Base-by-base conservation (phyloP, 129 eudicot species). In the Centaurea solstitialis region DNA sequence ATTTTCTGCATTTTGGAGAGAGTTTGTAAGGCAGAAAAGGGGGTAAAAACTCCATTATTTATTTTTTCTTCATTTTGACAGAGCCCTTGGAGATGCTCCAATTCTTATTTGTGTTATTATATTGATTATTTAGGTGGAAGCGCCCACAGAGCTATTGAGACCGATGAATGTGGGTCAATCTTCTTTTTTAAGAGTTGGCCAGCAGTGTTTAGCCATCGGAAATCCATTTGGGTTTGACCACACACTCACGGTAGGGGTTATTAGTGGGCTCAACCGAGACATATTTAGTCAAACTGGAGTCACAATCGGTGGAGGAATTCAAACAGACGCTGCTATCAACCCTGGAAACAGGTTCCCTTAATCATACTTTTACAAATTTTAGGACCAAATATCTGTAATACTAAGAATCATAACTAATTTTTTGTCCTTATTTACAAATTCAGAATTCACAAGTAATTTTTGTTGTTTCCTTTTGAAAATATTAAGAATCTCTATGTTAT, bases 211-310 rank as follows among this genome's bases (percentile, higher is more conserved):
- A 68, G 99, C 99, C 41, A 96, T 96, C n/a, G 99, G 99, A 68
- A 96, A 96, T 73, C 99, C 99, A 20, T 96, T 96, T 87, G 99
- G 99, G 26, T 96, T 96, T 84, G 99, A 96, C 81, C 99, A 96
- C 87, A 96, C 99, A 18, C 99, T 96, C 72, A 96, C 99, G 0
- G 98, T 88, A 26, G 99, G 99, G 65, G 99, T 96, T 70, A 85
- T 96, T 30, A 96, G 99, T 84, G 99, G 99, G 22, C 86, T 96
- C 35, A 91, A 96, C 64, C 91, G 99, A 76, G 99, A 96, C 86
- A 96, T 96, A 77, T 88, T 89, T 78, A 96, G 99, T 86, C 98
- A 93, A 90, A 85, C 99, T 13, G 99, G 99, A 66, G 98, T 96
- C 79, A 96, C 99, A 13, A 93, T 96, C 78, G 97, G 98, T 77